Conservation (phyloP, 495 filamentous ascomycete species). For the Aspergillus affinis region DNA sequence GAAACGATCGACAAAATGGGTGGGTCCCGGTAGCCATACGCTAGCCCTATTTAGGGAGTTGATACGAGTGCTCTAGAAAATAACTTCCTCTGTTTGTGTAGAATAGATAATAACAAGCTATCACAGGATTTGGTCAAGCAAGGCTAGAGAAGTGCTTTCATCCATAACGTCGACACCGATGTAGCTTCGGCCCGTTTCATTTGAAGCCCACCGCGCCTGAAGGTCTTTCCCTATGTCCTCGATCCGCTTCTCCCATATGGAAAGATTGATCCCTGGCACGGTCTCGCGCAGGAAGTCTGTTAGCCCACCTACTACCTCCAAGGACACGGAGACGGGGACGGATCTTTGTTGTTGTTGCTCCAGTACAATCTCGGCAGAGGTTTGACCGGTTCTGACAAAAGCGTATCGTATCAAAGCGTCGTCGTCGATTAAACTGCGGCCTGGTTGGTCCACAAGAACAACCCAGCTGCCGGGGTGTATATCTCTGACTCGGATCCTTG, state of each 20-base stretch:
- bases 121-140: neutral
- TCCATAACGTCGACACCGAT: neutral
- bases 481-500: constrained; percentile 15
- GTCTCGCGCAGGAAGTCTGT: constrained; percentile 16
- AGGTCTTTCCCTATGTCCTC: neutral
- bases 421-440: constrained; percentile 1
- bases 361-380: constrained; percentile 8
- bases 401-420: constrained; percentile 15
- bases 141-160: neutral
- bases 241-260: constrained; percentile 14
- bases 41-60: too few species aligned
- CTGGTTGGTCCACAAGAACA: constrained; percentile 17
- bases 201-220: too few species aligned
- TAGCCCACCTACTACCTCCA: constrained; percentile 19
- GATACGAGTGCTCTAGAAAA: too few species aligned
- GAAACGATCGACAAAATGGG: too few species aligned
- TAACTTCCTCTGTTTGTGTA: too few species aligned
- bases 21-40: too few species aligned
- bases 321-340: neutral
- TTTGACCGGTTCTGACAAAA: constrained; percentile 12
- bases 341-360: constrained; percentile 13
- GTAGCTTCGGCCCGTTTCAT: too few species aligned
- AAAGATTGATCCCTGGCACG: constrained; percentile 26
- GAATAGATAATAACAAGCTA: too few species aligned
- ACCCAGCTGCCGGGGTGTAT: constrained; percentile 20